Base-by-base conservation (phyloP, 1,284 basidiomycete species). In the Microbotryomycetes sp. region DNA sequence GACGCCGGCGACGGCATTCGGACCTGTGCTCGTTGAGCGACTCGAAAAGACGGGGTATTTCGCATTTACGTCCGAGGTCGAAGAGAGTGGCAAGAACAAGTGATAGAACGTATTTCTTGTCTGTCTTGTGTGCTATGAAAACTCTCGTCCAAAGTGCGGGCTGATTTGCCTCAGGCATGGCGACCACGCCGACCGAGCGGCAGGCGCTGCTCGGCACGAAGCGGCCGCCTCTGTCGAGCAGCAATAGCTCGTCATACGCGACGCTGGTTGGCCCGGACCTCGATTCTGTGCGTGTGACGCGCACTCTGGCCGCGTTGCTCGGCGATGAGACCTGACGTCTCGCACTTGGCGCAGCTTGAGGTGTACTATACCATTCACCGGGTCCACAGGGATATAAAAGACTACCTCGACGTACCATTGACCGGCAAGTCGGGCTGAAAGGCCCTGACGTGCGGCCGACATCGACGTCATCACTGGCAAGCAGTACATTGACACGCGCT, bases 1-100 rank as follows among this genome's bases (percentile, higher is more conserved):
- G 16, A 73, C 72, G 7, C 70, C 72, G 2, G 64, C 68, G 46
- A 63, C 61, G 2, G 67, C 67, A 6, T 57, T 70, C 29, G 70
- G 69, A 3, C 41, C 61, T 18, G 64, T 68, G 16, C 58, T 70
- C 13, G 62, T 67, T 28, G 65, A 70, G 49, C 52, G 70, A 16
- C 54, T 71, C 24, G 69, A 69, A 45, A 54, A 57, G 54, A 69
- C 65, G 3, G 62, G 63, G 7, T 28, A 54, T n/a, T 69, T 69
- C 52, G 53, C 51, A 26, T 66, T 66, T 55, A 45, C 50, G 30
- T 59, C 59, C 27, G 57, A 58, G 23, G 60, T 49, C 26, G 59
- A 59, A 2, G 59, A 61, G 46, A 52, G 54, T 46, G 54, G 47
- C 45, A 54, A 54, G 16, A 23, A 61, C 45, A 53, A 35, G 11